Evolutionary conservation across 1,139 yeast genomes (phyloP), one percentile per base, ranked within the genome.

Genomic region (Yamadazyma membranifaciens): DNA sequence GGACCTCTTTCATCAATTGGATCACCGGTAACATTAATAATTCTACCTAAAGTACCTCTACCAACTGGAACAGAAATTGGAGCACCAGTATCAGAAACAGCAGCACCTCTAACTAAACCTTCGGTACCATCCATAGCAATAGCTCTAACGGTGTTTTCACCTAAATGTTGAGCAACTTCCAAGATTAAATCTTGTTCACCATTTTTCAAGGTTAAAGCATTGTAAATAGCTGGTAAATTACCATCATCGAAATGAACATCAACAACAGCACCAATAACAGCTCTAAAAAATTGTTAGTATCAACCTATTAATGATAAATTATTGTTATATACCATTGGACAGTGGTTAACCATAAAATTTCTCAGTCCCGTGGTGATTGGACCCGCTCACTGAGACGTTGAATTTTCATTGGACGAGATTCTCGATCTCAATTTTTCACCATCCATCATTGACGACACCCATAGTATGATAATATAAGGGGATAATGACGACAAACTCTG

Each of bases 41-140:
- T 92, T 81, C 98, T 89, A 70, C 98, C 98, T 65, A 92, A 82
- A 54, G 98, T 91, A 71, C 92, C 98, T 75, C 95, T 91, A 69
- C 98, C 98, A 57, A 92, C 98, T 60, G 98, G 98, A 60, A 92
- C 95, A 60, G 96, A 84, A 69, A 92, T 92, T 73, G 98, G 98
- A 54, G 96, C 81, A 72, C 98, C 98, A 54, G 98, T 91, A 78
- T 92, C 98, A 55, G 67, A 59, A 63, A 92, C 98, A 48, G 77
- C 49, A 65, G 87, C 85, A 73, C 98, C 98, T 83, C 98, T 92
- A 63, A 89, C 96, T 66, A 92, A 85, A 88, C 98, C 98, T 74
- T 92, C 98, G 61, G 98, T 92, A 87, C 98, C 98, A 75, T 92
- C 98, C 98, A 92, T 92, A 69, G 98, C 98, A 87, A 92, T 92